Conservation (phyloP, 352 stramenopile genomes). For the Phytophthora niederhauseri region DNA sequence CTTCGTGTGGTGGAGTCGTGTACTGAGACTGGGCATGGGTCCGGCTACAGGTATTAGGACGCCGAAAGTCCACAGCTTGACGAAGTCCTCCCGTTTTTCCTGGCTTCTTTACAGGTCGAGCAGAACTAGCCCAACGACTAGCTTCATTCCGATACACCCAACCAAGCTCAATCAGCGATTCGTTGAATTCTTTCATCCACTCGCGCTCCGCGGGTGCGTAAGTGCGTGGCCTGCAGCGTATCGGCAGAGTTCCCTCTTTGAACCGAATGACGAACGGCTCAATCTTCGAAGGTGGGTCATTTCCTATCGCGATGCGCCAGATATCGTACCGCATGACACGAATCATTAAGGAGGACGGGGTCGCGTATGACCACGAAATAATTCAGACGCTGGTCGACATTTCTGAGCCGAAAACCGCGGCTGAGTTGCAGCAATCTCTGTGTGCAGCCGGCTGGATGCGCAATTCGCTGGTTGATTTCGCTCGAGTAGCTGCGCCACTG, state of each 20-base stretch:
- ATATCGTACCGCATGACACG: slow-evolving; percentile 12
- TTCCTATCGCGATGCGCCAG: not conserved
- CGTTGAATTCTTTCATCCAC: slow-evolving; percentile 5
- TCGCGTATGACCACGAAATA: slow-evolving; percentile 2
- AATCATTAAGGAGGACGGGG: slow-evolving; percentile 3
- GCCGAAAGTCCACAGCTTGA: slow-evolving; percentile 12
- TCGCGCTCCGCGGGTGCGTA: slow-evolving; percentile 1
- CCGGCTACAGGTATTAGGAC: slow-evolving; percentile 8
- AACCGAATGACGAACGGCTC: slow-evolving; percentile 9
- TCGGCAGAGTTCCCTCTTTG: slow-evolving; percentile 1
- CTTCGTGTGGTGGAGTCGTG: slow-evolving; percentile 9
- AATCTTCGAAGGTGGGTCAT: slow-evolving; percentile 6
- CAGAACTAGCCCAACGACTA: slow-evolving; percentile 7
- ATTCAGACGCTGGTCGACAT: slow-evolving; percentile 14
- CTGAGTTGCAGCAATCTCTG: slow-evolving; percentile 7
- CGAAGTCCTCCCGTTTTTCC: slow-evolving; percentile 10
- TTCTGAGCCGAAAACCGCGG: not conserved
- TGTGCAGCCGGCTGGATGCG: slow-evolving; percentile 12
- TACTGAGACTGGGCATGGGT: slow-evolving; percentile 9
- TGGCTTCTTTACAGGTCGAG: slow-evolving; percentile 7
- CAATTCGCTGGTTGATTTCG: slow-evolving; percentile 8
- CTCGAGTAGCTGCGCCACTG: slow-evolving; percentile 10
- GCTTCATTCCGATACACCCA: slow-evolving; percentile 14
- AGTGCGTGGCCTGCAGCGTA: not conserved
- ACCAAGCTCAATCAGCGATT: slow-evolving; percentile 3